phyloP scores from a whole-genome alignment of 352 stramenopile species.

The Saprolegnia parasitica region DNA sequence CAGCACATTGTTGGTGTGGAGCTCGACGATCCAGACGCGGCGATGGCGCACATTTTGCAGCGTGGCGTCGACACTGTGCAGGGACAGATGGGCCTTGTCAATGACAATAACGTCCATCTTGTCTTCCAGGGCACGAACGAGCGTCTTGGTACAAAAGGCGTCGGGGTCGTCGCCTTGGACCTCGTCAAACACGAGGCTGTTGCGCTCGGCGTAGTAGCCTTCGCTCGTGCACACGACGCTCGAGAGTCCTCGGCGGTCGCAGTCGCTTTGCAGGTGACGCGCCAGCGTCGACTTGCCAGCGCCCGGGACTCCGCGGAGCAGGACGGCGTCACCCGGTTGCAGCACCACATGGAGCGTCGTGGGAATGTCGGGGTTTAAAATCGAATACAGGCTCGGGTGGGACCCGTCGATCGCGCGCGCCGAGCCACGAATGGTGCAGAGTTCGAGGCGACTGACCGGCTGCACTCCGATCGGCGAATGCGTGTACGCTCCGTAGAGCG shows the following conservation, averaged over 20 bases:
- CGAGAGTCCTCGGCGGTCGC: not conserved
- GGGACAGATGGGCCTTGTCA: not conserved
- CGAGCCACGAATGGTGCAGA: not conserved
- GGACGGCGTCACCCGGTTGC: not conserved
- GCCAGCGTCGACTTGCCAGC: not conserved
- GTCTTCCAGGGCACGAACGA: not conserved
- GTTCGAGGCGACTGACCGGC: not conserved
- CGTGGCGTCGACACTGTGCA: not conserved
- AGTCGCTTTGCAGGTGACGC: not conserved
- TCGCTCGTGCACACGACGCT: not conserved
- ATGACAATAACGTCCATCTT: not conserved
- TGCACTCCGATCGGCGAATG: not conserved
- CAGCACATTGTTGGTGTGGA: conserved; percentile 6
- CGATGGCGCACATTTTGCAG: not conserved
- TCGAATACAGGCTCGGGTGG: not conserved
- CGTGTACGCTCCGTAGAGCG: not conserved
- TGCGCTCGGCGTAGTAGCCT: not conserved
- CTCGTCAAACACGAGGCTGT: not conserved
- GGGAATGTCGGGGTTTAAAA: not conserved
- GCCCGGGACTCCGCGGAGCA: not conserved
- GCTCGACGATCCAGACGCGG: not conserved
- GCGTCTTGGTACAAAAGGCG: not conserved
- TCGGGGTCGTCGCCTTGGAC: not conserved
- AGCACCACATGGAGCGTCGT: not conserved
- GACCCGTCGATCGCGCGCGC: not conserved